These are phyloP conservation scores for Echeveria elegans DNA, from an alignment of 164 flowering plant species.

Conservation along the genomic window DNA sequence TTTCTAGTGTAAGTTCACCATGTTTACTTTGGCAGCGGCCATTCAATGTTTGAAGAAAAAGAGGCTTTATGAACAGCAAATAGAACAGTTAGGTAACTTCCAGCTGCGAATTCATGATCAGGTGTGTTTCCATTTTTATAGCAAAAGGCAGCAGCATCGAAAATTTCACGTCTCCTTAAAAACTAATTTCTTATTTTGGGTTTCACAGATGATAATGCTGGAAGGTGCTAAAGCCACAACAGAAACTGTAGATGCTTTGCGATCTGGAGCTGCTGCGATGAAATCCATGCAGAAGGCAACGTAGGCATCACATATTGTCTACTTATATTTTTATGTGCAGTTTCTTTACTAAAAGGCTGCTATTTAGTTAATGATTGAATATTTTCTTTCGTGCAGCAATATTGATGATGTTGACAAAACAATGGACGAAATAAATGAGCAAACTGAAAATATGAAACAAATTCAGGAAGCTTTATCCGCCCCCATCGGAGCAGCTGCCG, in stretches of 20 bases:
- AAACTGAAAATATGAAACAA: conserved; percentile 48
- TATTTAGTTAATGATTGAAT: not conserved
- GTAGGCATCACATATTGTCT: conserved; percentile 24
- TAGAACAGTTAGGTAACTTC: conserved; percentile 61
- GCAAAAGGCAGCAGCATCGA: not conserved
- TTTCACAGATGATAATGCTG: conserved; percentile 56
- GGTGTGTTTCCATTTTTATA: conserved; percentile 21
- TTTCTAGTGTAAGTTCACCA: not conserved
- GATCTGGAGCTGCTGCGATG: conserved; percentile 64
- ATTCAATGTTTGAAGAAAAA: conserved; percentile 69
- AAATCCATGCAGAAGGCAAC: conserved; percentile 68
- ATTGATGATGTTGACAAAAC: conserved; percentile 53
- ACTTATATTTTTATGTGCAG: not conserved
- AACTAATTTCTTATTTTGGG: not conserved
- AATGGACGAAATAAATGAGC: conserved; percentile 52
- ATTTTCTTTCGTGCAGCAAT: conserved; percentile 21
- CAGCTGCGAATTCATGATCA: conserved; percentile 68
- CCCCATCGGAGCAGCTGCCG: conserved; percentile 41
- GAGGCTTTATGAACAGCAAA: conserved; percentile 55
- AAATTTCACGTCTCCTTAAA: not conserved
- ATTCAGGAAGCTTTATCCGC: conserved; percentile 40
- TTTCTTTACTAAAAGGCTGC: not conserved
- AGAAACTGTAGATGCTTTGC: conserved; percentile 64
- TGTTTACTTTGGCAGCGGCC: conserved; percentile 38
- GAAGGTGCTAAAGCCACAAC: conserved; percentile 84